A percentile compares a stretch with the other conserved stretches of the same genome.
These are phyloP conservation scores for Peronosclerospora sorghi DNA, from an alignment of 352 stramenopile genomes.

Conservation along the genomic window DNA sequence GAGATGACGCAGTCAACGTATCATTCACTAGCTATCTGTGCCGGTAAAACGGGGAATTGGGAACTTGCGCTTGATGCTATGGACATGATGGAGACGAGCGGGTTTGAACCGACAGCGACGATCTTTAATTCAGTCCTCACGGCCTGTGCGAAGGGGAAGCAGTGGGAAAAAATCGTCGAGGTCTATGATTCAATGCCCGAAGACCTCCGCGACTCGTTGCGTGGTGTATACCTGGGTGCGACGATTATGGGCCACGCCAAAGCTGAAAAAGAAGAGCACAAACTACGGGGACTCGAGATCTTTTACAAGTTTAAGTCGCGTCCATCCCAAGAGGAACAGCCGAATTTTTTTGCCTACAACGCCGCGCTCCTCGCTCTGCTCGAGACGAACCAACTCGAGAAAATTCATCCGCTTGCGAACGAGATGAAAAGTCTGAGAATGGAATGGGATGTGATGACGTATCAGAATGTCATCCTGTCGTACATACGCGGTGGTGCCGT, in stretches of 20 bases:
- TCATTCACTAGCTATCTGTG: too few relatives aligned
- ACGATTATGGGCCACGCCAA: too few relatives aligned
- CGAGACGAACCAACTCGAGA: constrained; percentile 51
- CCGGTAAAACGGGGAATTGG: constrained; percentile 61
- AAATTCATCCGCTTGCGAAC: constrained; percentile 38
- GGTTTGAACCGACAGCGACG: constrained; percentile 46
- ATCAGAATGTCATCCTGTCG: constrained; percentile 51
- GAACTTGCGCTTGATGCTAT: constrained; percentile 59
- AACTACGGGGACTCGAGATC: too few relatives aligned
- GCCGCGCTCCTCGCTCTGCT: constrained; percentile 46
- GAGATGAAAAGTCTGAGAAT: constrained; percentile 50
- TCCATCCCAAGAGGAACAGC: too few relatives aligned
- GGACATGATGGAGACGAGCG: constrained; percentile 30
- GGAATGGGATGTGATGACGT: constrained; percentile 60
- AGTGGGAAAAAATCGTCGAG: constrained; percentile 38
- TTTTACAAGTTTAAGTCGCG: constrained; percentile 34
- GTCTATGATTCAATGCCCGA: constrained; percentile 53
- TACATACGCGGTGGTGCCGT: too few relatives aligned
- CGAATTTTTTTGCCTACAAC: constrained; percentile 68
- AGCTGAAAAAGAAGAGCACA: too few relatives aligned
- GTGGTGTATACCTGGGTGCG: too few relatives aligned
- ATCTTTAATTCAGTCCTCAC: constrained; percentile 82
- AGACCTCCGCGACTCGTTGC: constrained; percentile 31
- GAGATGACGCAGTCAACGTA: constrained; percentile 71
- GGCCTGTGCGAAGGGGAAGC: too few relatives aligned